Conservation (phyloP, 306 rosid genomes). For the Comarum palustre region DNA sequence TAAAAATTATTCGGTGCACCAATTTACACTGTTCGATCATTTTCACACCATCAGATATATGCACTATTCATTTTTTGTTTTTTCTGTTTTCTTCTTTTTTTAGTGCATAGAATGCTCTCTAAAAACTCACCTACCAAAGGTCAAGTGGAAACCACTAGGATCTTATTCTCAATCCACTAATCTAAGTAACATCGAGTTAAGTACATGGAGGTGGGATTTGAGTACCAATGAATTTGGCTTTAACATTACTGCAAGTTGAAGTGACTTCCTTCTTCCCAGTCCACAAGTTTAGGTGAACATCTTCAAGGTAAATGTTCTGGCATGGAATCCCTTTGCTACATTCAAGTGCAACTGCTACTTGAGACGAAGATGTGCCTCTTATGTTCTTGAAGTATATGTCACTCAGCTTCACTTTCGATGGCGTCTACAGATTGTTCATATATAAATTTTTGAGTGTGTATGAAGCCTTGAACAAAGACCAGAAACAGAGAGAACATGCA, state of each 20-base stretch:
- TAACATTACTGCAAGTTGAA: conserved; percentile 48
- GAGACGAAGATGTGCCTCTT: conserved; percentile 44
- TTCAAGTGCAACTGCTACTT: conserved; percentile 43
- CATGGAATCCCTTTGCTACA: conserved; percentile 50
- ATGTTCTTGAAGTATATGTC: conserved; percentile 50
- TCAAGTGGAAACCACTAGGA: conserved; percentile 1
- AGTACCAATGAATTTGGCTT: conserved; percentile 48
- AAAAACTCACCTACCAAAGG: too few relatives aligned
- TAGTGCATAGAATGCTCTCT: too few relatives aligned
- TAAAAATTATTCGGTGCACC: too few relatives aligned
- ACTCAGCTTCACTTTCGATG: conserved; percentile 48
- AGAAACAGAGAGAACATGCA: not conserved
- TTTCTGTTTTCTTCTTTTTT: too few relatives aligned
- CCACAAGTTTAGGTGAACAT: conserved; percentile 39
- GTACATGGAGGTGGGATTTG: conserved; percentile 56
- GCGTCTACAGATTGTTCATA: conserved; percentile 25
- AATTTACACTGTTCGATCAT: too few relatives aligned
- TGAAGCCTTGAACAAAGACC: not conserved
- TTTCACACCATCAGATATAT: too few relatives aligned
- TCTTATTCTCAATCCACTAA: not conserved
- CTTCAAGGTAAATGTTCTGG: conserved; percentile 48
- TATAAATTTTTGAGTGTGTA: not conserved
- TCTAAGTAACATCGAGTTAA: conserved; percentile 7
- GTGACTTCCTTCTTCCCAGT: conserved; percentile 35
- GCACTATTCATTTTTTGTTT: too few relatives aligned